These are phyloP conservation scores for Jacaranda mimosifolia DNA, from an alignment of 257 asterid genomes.

Conservation along the genomic window DNA sequence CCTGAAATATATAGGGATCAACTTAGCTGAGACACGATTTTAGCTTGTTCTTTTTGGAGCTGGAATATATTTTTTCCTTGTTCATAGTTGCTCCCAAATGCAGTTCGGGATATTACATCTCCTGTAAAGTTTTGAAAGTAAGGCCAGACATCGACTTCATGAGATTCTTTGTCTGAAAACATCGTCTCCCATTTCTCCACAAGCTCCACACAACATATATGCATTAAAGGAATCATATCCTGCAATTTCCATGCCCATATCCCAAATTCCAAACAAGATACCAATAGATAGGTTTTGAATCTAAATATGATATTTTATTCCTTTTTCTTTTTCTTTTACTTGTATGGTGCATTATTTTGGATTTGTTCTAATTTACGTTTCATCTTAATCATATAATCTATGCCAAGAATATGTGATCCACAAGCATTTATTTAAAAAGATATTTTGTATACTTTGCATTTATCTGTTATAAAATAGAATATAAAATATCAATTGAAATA, in stretches of 20 bases:
- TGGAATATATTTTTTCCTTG: conserved; percentile 44
- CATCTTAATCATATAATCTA: too few relatives aligned
- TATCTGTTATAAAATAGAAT: too few relatives aligned
- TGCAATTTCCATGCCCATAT: neutral
- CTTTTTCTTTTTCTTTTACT: too few relatives aligned
- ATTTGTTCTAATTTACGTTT: too few relatives aligned
- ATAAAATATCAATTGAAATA: too few relatives aligned
- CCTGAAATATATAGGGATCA: conserved; percentile 51
- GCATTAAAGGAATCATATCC: conserved; percentile 53
- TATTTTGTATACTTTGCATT: too few relatives aligned
- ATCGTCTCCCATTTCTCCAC: conserved; percentile 42
- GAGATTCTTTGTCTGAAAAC: conserved; percentile 8
- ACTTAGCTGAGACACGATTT: conserved; percentile 32
- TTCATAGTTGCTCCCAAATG: conserved; percentile 46
- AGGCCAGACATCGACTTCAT: conserved; percentile 50
- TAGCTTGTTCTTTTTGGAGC: conserved; percentile 50
- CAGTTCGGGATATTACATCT: conserved; percentile 52
- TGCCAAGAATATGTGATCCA: too few relatives aligned
- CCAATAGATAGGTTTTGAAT: too few relatives aligned
- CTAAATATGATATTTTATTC: too few relatives aligned
- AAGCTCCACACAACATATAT: conserved; percentile 47
- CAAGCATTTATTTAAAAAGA: too few relatives aligned
- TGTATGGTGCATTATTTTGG: too few relatives aligned
- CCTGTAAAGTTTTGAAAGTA: conserved; percentile 39
- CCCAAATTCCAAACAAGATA: too few relatives aligned